phyloP scores from a whole-genome alignment of 371 early-diverging fungal genomes.

The Mucor irregularis region DNA sequence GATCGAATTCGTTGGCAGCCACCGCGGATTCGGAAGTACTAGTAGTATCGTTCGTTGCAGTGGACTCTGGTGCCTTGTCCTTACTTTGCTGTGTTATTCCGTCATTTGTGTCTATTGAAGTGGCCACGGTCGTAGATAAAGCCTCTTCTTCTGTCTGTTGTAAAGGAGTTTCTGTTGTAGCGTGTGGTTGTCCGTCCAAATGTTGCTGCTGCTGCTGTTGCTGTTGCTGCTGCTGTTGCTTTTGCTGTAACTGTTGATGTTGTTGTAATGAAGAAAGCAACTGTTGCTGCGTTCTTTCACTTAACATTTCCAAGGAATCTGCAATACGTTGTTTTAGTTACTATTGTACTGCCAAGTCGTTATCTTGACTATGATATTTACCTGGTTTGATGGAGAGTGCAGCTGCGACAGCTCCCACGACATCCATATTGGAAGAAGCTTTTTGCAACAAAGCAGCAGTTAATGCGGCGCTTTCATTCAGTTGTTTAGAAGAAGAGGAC shows the following conservation, averaged over 20 bases:
- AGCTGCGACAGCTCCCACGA: slow-evolving; percentile 43
- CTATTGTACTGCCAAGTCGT: too few relatives aligned
- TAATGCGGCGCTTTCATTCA: slow-evolving; percentile 21
- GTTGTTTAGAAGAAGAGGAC: slow-evolving; percentile 4
- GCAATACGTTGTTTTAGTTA: not conserved
- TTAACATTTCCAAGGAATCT: slow-evolving; percentile 3
- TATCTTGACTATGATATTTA: slow-evolving; percentile 9
- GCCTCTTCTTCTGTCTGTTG: too few relatives aligned
- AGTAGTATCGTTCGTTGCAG: not conserved
- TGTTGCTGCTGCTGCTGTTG: slow-evolving; percentile 4
- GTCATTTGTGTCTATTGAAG: too few relatives aligned
- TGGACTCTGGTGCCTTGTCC: not conserved
- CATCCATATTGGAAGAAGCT: slow-evolving; percentile 22
- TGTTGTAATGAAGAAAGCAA: slow-evolving; percentile 8
- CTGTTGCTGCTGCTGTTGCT: slow-evolving; percentile 22
- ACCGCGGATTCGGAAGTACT: not conserved
- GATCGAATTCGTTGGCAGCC: slow-evolving; percentile 18
- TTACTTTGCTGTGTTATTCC: slow-evolving; percentile 4
- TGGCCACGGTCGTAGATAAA: too few relatives aligned
- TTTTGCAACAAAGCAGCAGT: slow-evolving; percentile 33
- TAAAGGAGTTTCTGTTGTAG: not conserved
- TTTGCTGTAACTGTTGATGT: slow-evolving; percentile 1
- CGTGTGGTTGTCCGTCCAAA: slow-evolving; percentile 11
- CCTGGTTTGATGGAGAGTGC: slow-evolving; percentile 38
- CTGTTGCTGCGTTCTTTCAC: slow-evolving; percentile 8